Evolutionary conservation across 139 green algal genomes (phyloP).

Genomic region (Klebsormidium nitens): DNA sequence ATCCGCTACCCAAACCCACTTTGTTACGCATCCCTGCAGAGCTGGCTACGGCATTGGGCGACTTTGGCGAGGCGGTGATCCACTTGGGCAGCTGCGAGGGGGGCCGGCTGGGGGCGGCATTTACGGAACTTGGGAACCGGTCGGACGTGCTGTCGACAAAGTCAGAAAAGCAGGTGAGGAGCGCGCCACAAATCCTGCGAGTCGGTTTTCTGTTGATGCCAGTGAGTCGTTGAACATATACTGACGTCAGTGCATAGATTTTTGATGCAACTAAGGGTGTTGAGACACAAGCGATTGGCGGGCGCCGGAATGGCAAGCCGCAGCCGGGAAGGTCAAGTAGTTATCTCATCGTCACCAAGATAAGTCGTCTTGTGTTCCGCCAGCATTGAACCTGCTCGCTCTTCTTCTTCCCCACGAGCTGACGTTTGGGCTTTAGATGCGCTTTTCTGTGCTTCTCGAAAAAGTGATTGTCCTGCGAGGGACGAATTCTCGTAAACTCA

Average conservation of each 20-base stretch:
- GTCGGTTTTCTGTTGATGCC: not conserved
- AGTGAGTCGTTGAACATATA: not conserved
- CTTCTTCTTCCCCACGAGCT: not conserved
- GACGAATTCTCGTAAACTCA: too few species aligned
- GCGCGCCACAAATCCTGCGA: conserved; percentile 8
- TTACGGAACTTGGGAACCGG: conserved; percentile 42
- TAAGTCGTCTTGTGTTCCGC: too few species aligned
- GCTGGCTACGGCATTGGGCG: conserved; percentile 57
- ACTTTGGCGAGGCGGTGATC: conserved; percentile 61
- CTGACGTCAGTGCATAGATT: too few species aligned
- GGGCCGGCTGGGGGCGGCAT: conserved; percentile 19
- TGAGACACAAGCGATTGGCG: too few species aligned
- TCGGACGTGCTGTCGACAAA: conserved; percentile 45
- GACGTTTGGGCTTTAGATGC: not conserved
- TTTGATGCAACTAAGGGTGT: too few species aligned
- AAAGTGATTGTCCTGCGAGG: too few species aligned
- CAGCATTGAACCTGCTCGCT: conserved; percentile 1
- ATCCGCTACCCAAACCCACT: not conserved
- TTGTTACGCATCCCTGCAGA: conserved; percentile 49
- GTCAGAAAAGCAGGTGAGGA: conserved; percentile 27
- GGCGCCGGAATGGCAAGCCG: too few species aligned
- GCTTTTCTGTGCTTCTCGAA: too few species aligned
- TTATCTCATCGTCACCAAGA: too few species aligned
- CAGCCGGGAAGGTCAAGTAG: too few species aligned
- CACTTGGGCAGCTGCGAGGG: conserved; percentile 26